Conservation (phyloP, 768 basidiomycete genomes). For the Boletus eberwhitei region DNA sequence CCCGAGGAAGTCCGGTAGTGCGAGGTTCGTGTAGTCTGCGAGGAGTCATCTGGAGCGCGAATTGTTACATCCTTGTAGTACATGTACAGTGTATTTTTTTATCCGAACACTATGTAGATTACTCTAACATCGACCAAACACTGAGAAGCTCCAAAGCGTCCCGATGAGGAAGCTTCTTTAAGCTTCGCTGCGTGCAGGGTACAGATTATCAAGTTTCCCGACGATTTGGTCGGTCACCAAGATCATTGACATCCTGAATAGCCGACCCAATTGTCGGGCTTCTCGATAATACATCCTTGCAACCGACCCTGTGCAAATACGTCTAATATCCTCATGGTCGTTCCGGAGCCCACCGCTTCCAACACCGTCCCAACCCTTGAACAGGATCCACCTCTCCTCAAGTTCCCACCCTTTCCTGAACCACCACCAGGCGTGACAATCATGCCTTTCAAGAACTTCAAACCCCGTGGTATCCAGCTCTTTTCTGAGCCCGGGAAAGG, state of each 20-base stretch:
- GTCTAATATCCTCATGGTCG: constrained; percentile 18
- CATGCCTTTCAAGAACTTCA: constrained; percentile 55
- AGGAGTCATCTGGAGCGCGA: neutral
- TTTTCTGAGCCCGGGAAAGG: constrained; percentile 36
- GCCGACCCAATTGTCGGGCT: constrained; percentile 17
- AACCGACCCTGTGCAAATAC: constrained; percentile 15
- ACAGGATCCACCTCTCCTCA: constrained; percentile 24
- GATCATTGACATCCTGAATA: constrained; percentile 1
- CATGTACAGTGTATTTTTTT: constrained; percentile 4
- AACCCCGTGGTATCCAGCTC: constrained; percentile 54
- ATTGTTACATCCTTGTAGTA: neutral
- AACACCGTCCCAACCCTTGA: constrained; percentile 3
- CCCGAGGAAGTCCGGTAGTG: constrained; percentile 54
- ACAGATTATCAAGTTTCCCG: constrained; percentile 14
- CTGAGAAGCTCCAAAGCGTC: neutral
- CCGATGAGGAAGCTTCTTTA: constrained; percentile 18
- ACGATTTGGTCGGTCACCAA: constrained; percentile 1
- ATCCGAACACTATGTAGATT: neutral
- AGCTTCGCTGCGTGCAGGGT: neutral
- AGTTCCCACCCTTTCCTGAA: constrained; percentile 48
- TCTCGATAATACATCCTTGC: constrained; percentile 6
- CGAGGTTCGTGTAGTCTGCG: neutral
- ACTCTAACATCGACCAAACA: neutral
- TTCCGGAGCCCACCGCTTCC: constrained; percentile 15
- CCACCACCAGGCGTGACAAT: constrained; percentile 45